Conservation (phyloP, 305 asterid species). For the Salvia sclarea region DNA sequence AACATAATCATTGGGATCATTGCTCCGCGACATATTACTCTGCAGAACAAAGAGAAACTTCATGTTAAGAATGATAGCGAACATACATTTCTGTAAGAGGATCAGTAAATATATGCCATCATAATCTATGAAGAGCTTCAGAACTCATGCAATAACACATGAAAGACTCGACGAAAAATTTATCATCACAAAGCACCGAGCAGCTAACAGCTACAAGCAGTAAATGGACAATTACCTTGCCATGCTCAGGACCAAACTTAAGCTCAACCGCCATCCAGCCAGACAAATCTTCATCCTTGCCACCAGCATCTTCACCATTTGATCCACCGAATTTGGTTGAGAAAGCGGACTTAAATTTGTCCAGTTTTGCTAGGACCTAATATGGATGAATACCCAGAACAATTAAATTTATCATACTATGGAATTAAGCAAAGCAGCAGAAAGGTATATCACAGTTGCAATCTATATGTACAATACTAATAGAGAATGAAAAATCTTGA, state of each 20-base stretch:
- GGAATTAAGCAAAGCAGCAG: slow-evolving; percentile 9
- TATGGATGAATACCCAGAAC: slow-evolving; percentile 19
- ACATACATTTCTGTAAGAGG: background rate
- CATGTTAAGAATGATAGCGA: slow-evolving; percentile 8
- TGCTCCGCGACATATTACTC: slow-evolving; percentile 89
- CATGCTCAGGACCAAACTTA: slow-evolving; percentile 72
- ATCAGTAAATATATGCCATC: background rate
- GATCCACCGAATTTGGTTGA: slow-evolving; percentile 51
- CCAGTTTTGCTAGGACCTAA: slow-evolving; percentile 73
- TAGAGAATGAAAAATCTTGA: slow-evolving; percentile 5
- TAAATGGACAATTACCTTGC: slow-evolving; percentile 57
- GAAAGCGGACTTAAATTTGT: slow-evolving; percentile 64
- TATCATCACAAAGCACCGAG: background rate
- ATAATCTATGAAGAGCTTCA: slow-evolving; percentile 19
- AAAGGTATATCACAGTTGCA: background rate
- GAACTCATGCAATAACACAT: slow-evolving; percentile 10
- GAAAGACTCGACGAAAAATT: background rate
- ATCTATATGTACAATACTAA: slow-evolving; percentile 9
- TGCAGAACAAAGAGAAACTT: slow-evolving; percentile 35
- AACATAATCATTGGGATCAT: slow-evolving; percentile 84
- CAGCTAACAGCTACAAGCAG: slow-evolving; percentile 8
- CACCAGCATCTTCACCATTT: slow-evolving; percentile 41
- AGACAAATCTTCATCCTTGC: slow-evolving; percentile 55
- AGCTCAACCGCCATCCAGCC: slow-evolving; percentile 67
- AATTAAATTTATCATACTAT: slow-evolving; percentile 10